These are phyloP conservation scores for Yamadazyma dushanensis DNA, from an alignment of 1,139 yeast species.

Conservation along the genomic window DNA sequence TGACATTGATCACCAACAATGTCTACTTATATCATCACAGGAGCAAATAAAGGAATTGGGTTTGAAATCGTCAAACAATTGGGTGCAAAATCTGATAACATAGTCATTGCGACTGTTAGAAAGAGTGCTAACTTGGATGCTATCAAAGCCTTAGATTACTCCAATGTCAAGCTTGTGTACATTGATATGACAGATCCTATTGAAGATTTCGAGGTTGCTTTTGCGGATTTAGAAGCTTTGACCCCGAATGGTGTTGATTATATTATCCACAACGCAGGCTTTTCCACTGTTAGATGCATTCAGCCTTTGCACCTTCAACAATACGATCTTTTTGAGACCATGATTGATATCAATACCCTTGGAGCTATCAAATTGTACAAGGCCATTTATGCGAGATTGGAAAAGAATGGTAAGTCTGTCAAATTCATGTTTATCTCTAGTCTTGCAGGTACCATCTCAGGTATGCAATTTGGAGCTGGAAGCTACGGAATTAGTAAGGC, in stretches of 20 bases:
- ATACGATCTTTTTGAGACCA: constrained; percentile 16
- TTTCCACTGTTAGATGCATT: background rate
- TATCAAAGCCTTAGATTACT: constrained; percentile 1
- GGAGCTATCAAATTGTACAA: constrained; percentile 32
- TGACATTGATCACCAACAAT: too few species aligned
- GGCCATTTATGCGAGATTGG: constrained; percentile 21
- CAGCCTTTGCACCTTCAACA: background rate
- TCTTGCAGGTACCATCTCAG: constrained; percentile 22
- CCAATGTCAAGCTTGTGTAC: constrained; percentile 5
- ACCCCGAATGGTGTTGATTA: constrained; percentile 7
- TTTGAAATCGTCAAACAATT: constrained; percentile 6
- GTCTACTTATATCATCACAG: constrained; percentile 10
- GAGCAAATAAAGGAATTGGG: constrained; percentile 12
- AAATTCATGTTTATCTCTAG: constrained; percentile 27
- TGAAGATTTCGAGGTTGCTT: constrained; percentile 4
- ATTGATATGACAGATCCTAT: constrained; percentile 4
- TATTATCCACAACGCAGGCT: constrained; percentile 9
- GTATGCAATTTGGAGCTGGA: constrained; percentile 1
- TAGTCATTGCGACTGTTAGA: constrained; percentile 8
- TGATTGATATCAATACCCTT: constrained; percentile 25
- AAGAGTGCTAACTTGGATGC: constrained; percentile 1
- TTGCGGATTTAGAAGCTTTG: constrained; percentile 3
- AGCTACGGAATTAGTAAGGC: constrained; percentile 6
- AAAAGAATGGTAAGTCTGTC: constrained; percentile 18
- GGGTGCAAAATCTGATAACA: constrained; percentile 5